phyloP scores from a whole-genome alignment of 1,139 yeast genomes.

The Yarrowia galli region DNA sequence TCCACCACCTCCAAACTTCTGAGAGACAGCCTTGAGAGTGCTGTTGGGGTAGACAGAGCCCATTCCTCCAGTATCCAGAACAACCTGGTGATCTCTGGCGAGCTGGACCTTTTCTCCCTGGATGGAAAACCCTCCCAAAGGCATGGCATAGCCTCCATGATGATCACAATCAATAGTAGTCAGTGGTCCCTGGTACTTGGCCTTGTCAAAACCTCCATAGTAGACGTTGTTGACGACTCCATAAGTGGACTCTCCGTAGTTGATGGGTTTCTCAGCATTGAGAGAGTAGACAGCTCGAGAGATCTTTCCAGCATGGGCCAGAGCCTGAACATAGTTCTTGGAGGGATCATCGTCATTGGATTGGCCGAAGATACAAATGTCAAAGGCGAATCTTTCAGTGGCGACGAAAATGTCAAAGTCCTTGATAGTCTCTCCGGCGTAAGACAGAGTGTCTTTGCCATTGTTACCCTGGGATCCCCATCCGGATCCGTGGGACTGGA shows the following conservation, averaged over 20 bases:
- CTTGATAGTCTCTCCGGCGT: background rate
- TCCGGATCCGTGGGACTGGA: background rate
- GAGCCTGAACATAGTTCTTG: background rate
- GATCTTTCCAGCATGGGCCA: background rate
- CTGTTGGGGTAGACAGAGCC: background rate
- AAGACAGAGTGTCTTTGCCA: background rate
- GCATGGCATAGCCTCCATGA: background rate
- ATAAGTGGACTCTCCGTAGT: background rate
- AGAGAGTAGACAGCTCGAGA: background rate
- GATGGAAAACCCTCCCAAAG: background rate
- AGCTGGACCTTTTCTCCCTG: background rate
- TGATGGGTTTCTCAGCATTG: background rate
- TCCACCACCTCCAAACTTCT: background rate
- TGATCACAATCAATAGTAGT: background rate
- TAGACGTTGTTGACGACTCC: conserved; percentile 3
- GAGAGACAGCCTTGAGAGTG: background rate
- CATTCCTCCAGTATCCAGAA: conserved; percentile 7
- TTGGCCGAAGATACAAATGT: background rate
- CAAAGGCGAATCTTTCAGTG: background rate
- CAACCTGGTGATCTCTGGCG: background rate
- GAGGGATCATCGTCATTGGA: background rate
- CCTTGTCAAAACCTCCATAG: background rate
- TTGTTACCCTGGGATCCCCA: background rate
- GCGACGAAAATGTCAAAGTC: background rate
- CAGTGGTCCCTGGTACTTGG: conserved; percentile 10